These are phyloP conservation scores for Bacidia gigantensis DNA, from an alignment of 495 filamentous ascomycete genomes.

Conservation along the genomic window DNA sequence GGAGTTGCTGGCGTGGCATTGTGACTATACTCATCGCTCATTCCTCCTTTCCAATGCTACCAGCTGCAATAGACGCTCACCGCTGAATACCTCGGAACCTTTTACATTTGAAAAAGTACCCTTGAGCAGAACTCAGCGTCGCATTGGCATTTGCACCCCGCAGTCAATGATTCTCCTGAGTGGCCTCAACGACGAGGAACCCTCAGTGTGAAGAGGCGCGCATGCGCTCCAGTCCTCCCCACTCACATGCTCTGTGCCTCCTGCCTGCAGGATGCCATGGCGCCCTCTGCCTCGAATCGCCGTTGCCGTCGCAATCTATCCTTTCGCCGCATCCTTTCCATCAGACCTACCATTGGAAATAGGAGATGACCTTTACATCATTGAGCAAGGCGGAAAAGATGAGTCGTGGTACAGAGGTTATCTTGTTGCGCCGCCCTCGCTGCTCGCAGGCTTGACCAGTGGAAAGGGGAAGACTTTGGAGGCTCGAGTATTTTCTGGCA, in stretches of 20 bases:
- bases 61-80: not conserved
- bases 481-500: constrained; percentile 88
- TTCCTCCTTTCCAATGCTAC: not conserved
- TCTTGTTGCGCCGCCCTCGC: constrained; percentile 80
- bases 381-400: constrained; percentile 79
- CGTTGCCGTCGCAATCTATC: constrained; percentile 89
- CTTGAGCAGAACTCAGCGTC: not conserved
- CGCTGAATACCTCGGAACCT: not conserved
- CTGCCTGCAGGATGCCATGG: constrained; percentile 62
- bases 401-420: constrained; percentile 91
- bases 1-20: constrained; percentile 4
- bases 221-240: not conserved
- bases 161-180: not conserved
- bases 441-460: constrained; percentile 84
- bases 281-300: constrained; percentile 91
- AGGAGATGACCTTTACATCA: constrained; percentile 96
- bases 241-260: not conserved
- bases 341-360: constrained; percentile 94
- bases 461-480: constrained; percentile 87
- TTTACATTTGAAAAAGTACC: not conserved
- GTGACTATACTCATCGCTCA: not conserved
- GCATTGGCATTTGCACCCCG: not conserved
- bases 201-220: not conserved
- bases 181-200: not conserved
- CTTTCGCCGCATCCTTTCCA: constrained; percentile 72